Conservation (phyloP, 2,329 filamentous ascomycete genomes). For the Ceratocystis cacaofunesta region DNA sequence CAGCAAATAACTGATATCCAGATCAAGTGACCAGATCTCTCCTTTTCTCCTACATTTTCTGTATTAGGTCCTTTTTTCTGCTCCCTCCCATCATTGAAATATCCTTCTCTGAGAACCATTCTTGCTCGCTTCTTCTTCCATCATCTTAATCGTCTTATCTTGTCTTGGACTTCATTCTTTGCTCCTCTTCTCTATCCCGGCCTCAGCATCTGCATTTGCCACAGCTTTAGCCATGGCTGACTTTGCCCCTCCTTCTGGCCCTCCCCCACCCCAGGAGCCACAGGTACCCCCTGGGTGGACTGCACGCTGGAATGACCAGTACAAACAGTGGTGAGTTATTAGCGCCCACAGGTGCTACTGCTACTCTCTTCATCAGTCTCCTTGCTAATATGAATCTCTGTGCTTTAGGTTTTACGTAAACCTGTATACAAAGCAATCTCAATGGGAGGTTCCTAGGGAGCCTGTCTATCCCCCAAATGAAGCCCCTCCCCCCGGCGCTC, state of each 20-base stretch:
- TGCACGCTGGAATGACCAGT: constrained; percentile 72
- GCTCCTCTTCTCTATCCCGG: too few species aligned
- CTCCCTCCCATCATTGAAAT: not conserved
- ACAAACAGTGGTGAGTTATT: constrained; percentile 58
- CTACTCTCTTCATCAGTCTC: constrained; percentile 14
- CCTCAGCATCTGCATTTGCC: not conserved
- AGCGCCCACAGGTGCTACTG: not conserved
- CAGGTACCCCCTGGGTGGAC: constrained; percentile 58
- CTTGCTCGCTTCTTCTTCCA: not conserved
- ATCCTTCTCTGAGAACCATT: not conserved
- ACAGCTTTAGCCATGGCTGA: constrained; percentile 33
- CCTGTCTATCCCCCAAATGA: constrained; percentile 42
- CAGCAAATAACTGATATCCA: not conserved
- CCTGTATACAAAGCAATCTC: constrained; percentile 70
- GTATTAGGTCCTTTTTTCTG: not conserved
- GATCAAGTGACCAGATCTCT: not conserved
- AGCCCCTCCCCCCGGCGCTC: constrained; percentile 38
- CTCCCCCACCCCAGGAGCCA: constrained; percentile 46
- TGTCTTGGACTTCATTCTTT: not conserved
- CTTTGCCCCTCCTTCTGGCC: constrained; percentile 34
- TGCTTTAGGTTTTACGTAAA: constrained; percentile 72
- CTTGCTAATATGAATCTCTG: constrained; percentile 4
- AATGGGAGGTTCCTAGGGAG: constrained; percentile 72
- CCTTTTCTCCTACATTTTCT: not conserved
- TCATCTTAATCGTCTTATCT: not conserved